Evolutionary conservation across 805 yeast species (phyloP).

Genomic region (Ogataea salicorniae): DNA sequence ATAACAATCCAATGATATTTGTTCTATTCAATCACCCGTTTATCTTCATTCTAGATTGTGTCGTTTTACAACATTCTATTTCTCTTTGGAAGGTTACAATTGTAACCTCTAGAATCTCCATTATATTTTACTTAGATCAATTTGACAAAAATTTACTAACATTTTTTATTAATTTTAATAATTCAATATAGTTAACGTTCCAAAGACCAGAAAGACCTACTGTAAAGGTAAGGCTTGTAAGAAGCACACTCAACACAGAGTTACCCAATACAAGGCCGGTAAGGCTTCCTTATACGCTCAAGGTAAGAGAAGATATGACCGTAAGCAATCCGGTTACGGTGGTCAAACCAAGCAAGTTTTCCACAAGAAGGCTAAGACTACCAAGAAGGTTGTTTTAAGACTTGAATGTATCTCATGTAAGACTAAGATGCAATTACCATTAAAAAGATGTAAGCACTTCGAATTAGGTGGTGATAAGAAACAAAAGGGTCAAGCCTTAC

Average conservation of each 20-base stretch:
- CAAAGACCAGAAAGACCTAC: slow-evolving; percentile 99
- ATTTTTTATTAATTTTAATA: background rate
- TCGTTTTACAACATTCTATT: too few relatives aligned
- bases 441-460: slow-evolving; percentile 99
- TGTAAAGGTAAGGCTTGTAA: slow-evolving; percentile 99
- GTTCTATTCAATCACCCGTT: too few relatives aligned
- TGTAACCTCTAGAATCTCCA: background rate
- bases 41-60: too few relatives aligned
- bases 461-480: slow-evolving; percentile 99
- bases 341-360: slow-evolving; percentile 99
- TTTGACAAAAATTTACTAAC: background rate
- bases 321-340: slow-evolving; percentile 99
- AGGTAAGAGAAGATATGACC: slow-evolving; percentile 99
- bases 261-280: slow-evolving; percentile 99
- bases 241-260: slow-evolving; percentile 99
- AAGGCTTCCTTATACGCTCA: slow-evolving; percentile 98
- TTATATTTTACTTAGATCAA: background rate
- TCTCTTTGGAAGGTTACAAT: too few relatives aligned
- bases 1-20: too few relatives aligned
- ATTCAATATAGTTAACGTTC: slow-evolving; percentile 82
- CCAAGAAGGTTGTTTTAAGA: slow-evolving; percentile 99
- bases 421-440: slow-evolving; percentile 95
- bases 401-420: slow-evolving; percentile 98
- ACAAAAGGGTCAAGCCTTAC: slow-evolving; percentile 99
- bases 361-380: slow-evolving; percentile 99